These are phyloP conservation scores for Obba rivulosa DNA, from an alignment of 768 basidiomycete genomes.

Conservation along the genomic window DNA sequence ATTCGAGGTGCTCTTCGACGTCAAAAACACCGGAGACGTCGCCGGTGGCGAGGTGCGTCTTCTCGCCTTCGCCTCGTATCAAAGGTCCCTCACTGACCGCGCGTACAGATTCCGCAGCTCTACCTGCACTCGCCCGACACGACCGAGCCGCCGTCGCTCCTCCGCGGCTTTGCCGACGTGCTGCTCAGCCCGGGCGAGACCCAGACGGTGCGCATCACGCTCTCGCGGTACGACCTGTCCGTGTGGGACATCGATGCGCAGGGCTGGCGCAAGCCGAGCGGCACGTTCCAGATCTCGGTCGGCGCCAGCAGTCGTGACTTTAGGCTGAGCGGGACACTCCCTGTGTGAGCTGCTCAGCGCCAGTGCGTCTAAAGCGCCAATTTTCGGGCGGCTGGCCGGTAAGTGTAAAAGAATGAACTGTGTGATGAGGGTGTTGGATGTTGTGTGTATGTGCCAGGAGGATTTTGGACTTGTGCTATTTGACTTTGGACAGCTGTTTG, in stretches of 20 bases:
- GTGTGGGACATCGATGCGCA: slow-evolving; percentile 74
- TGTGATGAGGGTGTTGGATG: too few species aligned
- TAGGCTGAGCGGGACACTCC: slow-evolving; percentile 42
- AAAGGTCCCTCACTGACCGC: background rate
- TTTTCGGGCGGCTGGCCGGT: too few species aligned
- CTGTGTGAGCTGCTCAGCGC: slow-evolving; percentile 10
- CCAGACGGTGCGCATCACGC: slow-evolving; percentile 42
- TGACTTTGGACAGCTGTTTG: too few species aligned
- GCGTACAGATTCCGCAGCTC: slow-evolving; percentile 59
- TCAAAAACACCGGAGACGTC: slow-evolving; percentile 58
- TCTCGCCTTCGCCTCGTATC: background rate
- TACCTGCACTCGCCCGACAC: slow-evolving; percentile 66
- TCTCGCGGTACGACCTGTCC: slow-evolving; percentile 67
- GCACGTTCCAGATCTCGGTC: slow-evolving; percentile 55
- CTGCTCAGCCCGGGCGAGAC: slow-evolving; percentile 43
- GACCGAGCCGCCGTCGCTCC: slow-evolving; percentile 65
- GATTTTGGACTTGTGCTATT: too few species aligned
- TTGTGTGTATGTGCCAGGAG: too few species aligned
- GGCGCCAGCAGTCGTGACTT: slow-evolving; percentile 67
- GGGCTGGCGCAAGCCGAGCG: slow-evolving; percentile 68
- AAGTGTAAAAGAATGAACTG: too few species aligned
- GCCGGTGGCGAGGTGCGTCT: slow-evolving; percentile 59
- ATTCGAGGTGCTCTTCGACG: slow-evolving; percentile 54
- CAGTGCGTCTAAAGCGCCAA: too few species aligned
- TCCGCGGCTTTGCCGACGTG: slow-evolving; percentile 63